Evolutionary conservation across 768 basidiomycete species (phyloP).

Genomic region (Exsudoporus frostii): DNA sequence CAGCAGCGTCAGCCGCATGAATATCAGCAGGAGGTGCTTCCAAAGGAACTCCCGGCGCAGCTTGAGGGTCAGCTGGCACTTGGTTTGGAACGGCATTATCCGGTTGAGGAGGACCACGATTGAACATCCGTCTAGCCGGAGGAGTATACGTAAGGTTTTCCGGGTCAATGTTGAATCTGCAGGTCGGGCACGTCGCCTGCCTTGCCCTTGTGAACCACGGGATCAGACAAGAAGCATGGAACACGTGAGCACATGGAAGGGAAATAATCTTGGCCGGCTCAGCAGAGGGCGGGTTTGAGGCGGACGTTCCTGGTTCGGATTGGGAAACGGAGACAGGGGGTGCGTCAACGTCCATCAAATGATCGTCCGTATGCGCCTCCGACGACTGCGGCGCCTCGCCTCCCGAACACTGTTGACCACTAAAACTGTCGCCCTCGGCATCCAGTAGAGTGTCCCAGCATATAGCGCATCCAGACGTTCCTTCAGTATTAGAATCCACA

Average conservation of each 20-base stretch:
- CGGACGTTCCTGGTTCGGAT: slow-evolving; percentile 8
- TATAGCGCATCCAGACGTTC: slow-evolving; percentile 56
- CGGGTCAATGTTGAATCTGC: slow-evolving; percentile 80
- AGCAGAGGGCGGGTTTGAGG: slow-evolving; percentile 2
- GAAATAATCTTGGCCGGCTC: slow-evolving; percentile 51
- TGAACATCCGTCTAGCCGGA: slow-evolving; percentile 16
- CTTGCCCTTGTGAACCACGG: slow-evolving; percentile 81
- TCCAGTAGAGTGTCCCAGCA: slow-evolving; percentile 72
- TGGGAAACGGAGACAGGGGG: slow-evolving; percentile 8
- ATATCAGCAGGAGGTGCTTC: neutral
- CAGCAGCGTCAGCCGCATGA: neutral
- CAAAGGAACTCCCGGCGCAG: slow-evolving; percentile 7
- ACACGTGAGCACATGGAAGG: slow-evolving; percentile 79
- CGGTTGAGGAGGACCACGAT: slow-evolving; percentile 13
- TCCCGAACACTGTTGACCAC: slow-evolving; percentile 11
- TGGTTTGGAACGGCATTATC: slow-evolving; percentile 12
- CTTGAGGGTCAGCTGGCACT: slow-evolving; percentile 6
- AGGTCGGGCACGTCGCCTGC: slow-evolving; percentile 81
- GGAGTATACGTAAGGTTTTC: slow-evolving; percentile 58
- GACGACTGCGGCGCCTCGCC: slow-evolving; percentile 1
- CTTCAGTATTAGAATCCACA: slow-evolving; percentile 34
- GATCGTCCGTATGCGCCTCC: slow-evolving; percentile 2
- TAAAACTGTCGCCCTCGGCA: slow-evolving; percentile 37
- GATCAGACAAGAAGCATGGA: slow-evolving; percentile 72
- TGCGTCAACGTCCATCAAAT: slow-evolving; percentile 23